These are phyloP conservation scores for Fusarium sp. DNA, from an alignment of 2,329 filamentous ascomycete species.

Conservation along the genomic window DNA sequence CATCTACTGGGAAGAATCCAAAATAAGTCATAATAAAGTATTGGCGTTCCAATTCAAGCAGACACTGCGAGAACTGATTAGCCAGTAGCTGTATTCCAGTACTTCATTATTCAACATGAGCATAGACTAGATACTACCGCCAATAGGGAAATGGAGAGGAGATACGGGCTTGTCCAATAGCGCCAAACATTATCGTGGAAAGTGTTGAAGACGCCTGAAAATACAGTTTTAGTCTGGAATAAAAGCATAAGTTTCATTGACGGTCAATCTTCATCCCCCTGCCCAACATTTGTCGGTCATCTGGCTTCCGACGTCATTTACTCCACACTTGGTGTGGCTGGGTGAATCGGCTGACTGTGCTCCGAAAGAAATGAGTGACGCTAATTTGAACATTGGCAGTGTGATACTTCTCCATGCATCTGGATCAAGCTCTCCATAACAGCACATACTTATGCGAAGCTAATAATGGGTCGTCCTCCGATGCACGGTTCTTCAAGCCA, in stretches of 20 bases:
- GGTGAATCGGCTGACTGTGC: background rate
- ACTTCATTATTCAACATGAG: no score
- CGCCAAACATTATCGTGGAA: background rate
- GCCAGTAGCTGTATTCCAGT: no score
- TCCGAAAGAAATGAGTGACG: background rate
- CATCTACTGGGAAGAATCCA: no score
- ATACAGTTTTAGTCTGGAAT: rapidly evolving
- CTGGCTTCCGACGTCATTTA: background rate
- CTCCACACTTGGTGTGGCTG: background rate
- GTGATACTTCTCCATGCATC: background rate
- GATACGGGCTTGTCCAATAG: background rate
- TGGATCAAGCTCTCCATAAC: background rate
- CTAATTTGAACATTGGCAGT: background rate
- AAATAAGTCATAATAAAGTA: no score
- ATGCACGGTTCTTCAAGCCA: background rate
- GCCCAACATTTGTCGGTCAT: background rate
- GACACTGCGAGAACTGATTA: no score
- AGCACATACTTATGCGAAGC: background rate
- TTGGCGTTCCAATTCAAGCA: no score
- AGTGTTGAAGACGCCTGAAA: background rate
- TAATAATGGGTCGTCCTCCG: background rate
- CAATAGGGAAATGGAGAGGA: background rate
- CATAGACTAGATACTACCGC: no score
- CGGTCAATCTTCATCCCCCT: background rate
- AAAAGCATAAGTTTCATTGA: background rate